Percentiles rank a stretch among this genome's conserved stretches.
Conservation (phyloP, 345 rosid genomes). For the Lepidium sativum region DNA sequence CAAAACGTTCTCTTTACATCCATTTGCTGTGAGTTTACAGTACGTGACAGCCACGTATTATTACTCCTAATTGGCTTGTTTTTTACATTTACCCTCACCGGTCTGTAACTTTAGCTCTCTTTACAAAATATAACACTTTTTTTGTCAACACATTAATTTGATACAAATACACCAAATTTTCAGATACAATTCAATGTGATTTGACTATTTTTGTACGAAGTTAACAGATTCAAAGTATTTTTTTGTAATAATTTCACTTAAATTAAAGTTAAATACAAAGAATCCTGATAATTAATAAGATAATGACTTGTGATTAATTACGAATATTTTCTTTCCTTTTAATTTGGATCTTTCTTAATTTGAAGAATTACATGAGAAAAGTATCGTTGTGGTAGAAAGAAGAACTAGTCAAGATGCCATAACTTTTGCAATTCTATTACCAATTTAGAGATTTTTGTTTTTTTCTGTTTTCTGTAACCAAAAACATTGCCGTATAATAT, state of each 20-base stretch:
- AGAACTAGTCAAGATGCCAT: slow-evolving; percentile 20
- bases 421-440: slow-evolving; percentile 1
- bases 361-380: neutral
- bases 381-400: slow-evolving; percentile 11
- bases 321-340: neutral
- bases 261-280: neutral
- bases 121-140: too few relatives aligned
- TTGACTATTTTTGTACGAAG: neutral
- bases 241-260: neutral
- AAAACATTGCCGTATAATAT: neutral
- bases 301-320: neutral
- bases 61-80: neutral
- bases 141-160: too few relatives aligned
- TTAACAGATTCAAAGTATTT: slow-evolving; percentile 3
- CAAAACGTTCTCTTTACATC: slow-evolving; percentile 22
- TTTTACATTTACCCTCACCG: neutral
- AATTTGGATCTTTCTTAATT: slow-evolving; percentile 3
- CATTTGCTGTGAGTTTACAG: slow-evolving; percentile 19
- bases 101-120: neutral
- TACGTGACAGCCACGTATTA: slow-evolving; percentile 25
- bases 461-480: neutral
- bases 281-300: neutral
- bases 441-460: neutral
- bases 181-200: slow-evolving; percentile 4
- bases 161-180: neutral